phyloP scores from a whole-genome alignment of 2,329 filamentous ascomycete species.

The Aspergillus fumigatus region DNA sequence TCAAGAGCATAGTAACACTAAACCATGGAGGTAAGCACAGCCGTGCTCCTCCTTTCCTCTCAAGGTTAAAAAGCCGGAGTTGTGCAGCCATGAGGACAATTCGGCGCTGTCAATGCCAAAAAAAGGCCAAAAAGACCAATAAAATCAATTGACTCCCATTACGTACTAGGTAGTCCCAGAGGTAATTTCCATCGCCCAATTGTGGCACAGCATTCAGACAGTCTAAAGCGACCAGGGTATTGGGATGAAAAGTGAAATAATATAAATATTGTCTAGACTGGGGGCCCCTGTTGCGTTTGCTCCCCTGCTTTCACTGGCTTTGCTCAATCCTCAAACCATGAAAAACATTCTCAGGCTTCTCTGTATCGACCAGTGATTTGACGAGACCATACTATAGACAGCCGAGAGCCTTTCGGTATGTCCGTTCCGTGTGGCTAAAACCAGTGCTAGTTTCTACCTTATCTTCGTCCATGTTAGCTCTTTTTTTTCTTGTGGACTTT shows the following conservation, averaged over 20 bases:
- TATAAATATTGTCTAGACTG: not conserved
- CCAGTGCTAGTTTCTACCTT: not conserved
- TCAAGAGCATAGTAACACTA: not conserved
- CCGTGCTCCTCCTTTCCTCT: not conserved
- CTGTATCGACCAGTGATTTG: not conserved
- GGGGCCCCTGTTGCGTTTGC: not conserved
- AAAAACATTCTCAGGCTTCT: not conserved
- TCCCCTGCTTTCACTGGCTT: not conserved
- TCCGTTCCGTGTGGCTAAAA: not conserved
- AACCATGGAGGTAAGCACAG: not conserved
- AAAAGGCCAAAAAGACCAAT: not conserved
- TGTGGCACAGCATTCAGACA: not conserved
- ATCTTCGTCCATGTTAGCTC: not conserved
- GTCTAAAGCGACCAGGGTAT: not conserved
- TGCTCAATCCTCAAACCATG: not conserved
- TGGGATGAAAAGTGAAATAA: not conserved
- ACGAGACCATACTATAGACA: not conserved
- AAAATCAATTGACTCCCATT: not conserved
- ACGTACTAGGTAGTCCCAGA: not conserved
- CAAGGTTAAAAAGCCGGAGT: not conserved
- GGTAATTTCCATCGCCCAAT: not conserved
- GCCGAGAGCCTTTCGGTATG: not conserved
- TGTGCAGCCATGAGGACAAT: not conserved
- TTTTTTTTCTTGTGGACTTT: not conserved
- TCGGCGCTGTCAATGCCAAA: not conserved